Base-by-base conservation (phyloP, 1,284 basidiomycete species). In the Microbotryomycetes sp. region DNA sequence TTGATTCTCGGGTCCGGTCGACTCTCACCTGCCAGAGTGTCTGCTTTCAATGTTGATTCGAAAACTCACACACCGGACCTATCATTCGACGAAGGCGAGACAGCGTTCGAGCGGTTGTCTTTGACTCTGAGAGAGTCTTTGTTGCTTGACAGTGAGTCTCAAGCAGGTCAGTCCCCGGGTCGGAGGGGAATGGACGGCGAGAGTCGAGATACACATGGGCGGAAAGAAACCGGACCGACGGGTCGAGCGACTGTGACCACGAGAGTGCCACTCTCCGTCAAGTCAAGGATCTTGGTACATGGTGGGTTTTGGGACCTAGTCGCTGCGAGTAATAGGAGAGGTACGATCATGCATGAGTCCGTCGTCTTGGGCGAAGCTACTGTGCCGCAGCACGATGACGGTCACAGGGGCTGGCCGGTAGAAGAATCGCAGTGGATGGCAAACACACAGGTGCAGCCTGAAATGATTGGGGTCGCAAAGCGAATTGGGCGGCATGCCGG, bases 251-350 rank as follows among this genome's bases (percentile, higher is more conserved):
- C n/a, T 3, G 26, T 56, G 13, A 31, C 57, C 5, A 62, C 65
- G 3, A 52, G 57, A 28, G 30, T 67, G 15, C 62, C 66, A 4
- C 45, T 67, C 9, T 45, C 52, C 7, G 45, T 45, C 28, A 50
- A 45, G 2, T 61, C 62, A 3, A 54, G 57, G 23, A 86, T 87
- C 13, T 76, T 89, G 50, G 77, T 89, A 31, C 88, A 90, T 78
- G 85, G 85, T 64, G 89, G 89, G 6, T 92, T 91, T 78, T 88
- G 89, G 76, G 88, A 92, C 77, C 80, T 92, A 30, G 79, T 91
- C 45, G 79, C 87, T 72, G 62, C 68, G 72, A 71, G 35, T 11
- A 18, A 9, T 9, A 18, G 35, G 11, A 41, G 35, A 41, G 18
- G 35, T 18, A 41, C 35, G 35, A 11, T 41, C 35, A 41, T 11